These are phyloP conservation scores for Metschnikowia drakensbergensis DNA, from an alignment of 805 yeast species.

Conservation along the genomic window DNA sequence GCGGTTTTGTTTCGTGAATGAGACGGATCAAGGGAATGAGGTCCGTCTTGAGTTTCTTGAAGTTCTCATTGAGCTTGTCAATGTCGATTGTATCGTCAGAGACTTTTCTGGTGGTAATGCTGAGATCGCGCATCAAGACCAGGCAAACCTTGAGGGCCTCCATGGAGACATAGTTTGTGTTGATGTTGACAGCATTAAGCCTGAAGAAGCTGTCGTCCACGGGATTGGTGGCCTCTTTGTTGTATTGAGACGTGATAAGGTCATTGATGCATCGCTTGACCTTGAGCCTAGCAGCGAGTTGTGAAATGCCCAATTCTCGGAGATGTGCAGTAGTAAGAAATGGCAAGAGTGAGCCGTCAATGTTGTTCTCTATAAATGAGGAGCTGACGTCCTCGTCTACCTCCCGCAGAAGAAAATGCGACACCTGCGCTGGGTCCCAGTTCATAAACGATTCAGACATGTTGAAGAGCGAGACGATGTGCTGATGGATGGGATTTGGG, in stretches of 20 bases:
- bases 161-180: constrained; percentile 33
- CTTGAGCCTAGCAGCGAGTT: constrained; percentile 52
- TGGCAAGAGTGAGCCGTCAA: constrained; percentile 70
- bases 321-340: constrained; percentile 68
- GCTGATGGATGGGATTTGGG: neutral
- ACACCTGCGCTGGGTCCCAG: constrained; percentile 46
- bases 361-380: constrained; percentile 52
- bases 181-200: constrained; percentile 30
- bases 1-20: constrained; percentile 61
- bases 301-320: constrained; percentile 61
- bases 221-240: constrained; percentile 12
- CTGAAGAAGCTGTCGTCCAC: constrained; percentile 22
- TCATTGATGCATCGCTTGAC: constrained; percentile 59
- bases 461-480: too few species aligned
- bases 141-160: constrained; percentile 38
- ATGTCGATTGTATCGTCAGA: constrained; percentile 25
- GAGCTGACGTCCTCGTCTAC: constrained; percentile 25
- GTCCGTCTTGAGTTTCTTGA: constrained; percentile 57
- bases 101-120: constrained; percentile 15
- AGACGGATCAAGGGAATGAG: constrained; percentile 59
- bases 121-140: constrained; percentile 34
- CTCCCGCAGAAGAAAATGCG: constrained; percentile 28
- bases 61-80: constrained; percentile 48
- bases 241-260: constrained; percentile 39
- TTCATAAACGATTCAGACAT: constrained; percentile 33